Evolutionary conservation across 306 rosid genomes (phyloP), one percentile per base, ranked within the genome.

Genomic region (Cicer bijugum): DNA sequence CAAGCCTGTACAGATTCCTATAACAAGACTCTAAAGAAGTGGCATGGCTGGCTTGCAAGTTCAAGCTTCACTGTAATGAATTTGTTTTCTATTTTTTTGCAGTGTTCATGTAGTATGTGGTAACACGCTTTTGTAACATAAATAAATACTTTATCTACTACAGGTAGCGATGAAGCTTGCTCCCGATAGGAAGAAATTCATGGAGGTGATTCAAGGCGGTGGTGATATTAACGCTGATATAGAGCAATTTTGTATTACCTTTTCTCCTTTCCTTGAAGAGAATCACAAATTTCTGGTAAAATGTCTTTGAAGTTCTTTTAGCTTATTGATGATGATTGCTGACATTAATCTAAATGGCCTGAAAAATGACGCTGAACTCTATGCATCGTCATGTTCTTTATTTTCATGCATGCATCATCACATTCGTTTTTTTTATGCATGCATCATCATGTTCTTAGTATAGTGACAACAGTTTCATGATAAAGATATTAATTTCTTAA

Each of bases 151-250:
- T 56, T 20, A 64, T 44, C 64, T 80, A 65, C 82, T 80, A 65
- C 82, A 95, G 99, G 72, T 95, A 55, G 99, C 99, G 16, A 88
- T 95, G 99, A 95, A 91, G 88, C 92, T 95, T 17, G 99, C 99
- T 72, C 99, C 99, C 7, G 97, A 95, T 71, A 88, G 99, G 74
- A 91, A 88, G 86, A 95, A 91, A 86, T 95, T 95, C 86, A 91
- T 95, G 96, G 97, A 90, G 0, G 97, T 95, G 71, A 63, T 95
- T 61, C 89, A 86, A 28, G 91, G 99, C 68, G 69, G 80, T 1
- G 96, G 96, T 55, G 91, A 91, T 73, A 45, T 88, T 61, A 75
- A 62, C 71, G 87, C 71, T 39, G 97, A 91, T 83, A 95, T 91
- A 15, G 89, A 86, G 64, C 80, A 87, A 61, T 95, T 95, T 51